Conservation (phyloP, 179 eudicot species). For the Silene vulgaris region DNA sequence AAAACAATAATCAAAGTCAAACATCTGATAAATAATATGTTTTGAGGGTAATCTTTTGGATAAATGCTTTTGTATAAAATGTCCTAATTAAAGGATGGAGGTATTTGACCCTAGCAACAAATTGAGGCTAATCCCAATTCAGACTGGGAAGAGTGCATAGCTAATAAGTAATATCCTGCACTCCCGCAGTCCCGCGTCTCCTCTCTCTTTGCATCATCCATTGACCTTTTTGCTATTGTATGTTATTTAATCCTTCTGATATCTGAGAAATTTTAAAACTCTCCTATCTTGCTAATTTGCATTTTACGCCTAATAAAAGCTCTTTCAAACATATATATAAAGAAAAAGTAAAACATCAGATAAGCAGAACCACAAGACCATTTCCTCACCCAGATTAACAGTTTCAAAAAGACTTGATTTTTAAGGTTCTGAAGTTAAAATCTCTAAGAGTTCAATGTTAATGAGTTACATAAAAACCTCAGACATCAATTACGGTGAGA, state of each 20-base stretch:
- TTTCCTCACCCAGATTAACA: not conserved
- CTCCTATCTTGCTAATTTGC: too few relatives aligned
- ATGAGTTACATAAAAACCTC: not conserved
- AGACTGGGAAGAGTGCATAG: not conserved
- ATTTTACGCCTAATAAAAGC: too few relatives aligned
- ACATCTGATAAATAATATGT: not conserved
- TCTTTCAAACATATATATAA: too few relatives aligned
- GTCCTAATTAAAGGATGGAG: not conserved
- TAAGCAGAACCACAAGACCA: not conserved
- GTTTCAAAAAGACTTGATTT: not conserved
- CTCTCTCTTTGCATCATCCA: too few relatives aligned
- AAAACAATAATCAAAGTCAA: not conserved
- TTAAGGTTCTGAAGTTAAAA: not conserved
- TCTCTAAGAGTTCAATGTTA: not conserved
- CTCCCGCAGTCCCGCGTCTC: too few relatives aligned
- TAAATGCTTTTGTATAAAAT: too few relatives aligned
- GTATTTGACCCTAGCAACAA: not conserved
- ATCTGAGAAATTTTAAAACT: too few relatives aligned
- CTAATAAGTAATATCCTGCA: too few relatives aligned
- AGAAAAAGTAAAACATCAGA: not conserved
- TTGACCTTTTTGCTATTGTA: too few relatives aligned
- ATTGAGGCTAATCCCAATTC: not conserved
- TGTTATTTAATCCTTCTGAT: too few relatives aligned
- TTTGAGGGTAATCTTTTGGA: too few relatives aligned
- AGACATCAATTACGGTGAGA: not conserved